A percentile compares a stretch with the other conserved stretches of the same genome.
These are phyloP conservation scores for Penicillium rolfsii DNA, from an alignment of 2,329 filamentous ascomycete species.

Conservation along the genomic window DNA sequence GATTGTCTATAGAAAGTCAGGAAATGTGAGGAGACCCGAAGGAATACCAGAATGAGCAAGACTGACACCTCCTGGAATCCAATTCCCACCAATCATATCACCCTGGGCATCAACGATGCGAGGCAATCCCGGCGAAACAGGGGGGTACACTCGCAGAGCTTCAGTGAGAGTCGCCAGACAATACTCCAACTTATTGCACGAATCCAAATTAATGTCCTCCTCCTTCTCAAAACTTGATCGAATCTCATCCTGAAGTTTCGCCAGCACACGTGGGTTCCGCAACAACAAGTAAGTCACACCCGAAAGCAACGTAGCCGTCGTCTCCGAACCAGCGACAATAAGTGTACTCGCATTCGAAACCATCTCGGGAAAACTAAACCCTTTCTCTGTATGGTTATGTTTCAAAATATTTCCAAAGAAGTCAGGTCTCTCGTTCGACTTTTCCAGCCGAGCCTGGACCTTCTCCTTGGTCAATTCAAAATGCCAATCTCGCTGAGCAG, in stretches of 20 bases:
- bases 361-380: conserved; percentile 29
- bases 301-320: conserved; percentile 51
- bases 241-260: conserved; percentile 46
- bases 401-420: conserved; percentile 25
- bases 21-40: background rate
- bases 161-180: conserved; percentile 49
- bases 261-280: conserved; percentile 36
- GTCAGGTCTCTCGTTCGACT: conserved; percentile 22
- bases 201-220: conserved; percentile 43
- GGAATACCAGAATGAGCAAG: no score
- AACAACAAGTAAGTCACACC: conserved; percentile 50
- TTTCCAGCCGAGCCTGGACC: conserved; percentile 10
- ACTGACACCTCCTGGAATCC: conserved; percentile 28
- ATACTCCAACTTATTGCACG: conserved; percentile 40
- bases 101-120: conserved; percentile 26
- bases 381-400: conserved; percentile 20
- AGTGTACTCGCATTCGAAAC: conserved; percentile 30
- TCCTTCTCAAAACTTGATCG: conserved; percentile 39
- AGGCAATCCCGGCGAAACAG: conserved; percentile 29
- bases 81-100: conserved; percentile 24
- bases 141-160: conserved; percentile 46
- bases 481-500: conserved; percentile 3
- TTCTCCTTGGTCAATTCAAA: conserved; percentile 13
- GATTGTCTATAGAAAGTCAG: conserved; percentile 37
- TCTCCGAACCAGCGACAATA: conserved; percentile 47